A percentile compares a stretch with the other conserved stretches of the same genome.
Conservation (phyloP, 768 basidiomycete species). For the Boletus reticuloceps region DNA sequence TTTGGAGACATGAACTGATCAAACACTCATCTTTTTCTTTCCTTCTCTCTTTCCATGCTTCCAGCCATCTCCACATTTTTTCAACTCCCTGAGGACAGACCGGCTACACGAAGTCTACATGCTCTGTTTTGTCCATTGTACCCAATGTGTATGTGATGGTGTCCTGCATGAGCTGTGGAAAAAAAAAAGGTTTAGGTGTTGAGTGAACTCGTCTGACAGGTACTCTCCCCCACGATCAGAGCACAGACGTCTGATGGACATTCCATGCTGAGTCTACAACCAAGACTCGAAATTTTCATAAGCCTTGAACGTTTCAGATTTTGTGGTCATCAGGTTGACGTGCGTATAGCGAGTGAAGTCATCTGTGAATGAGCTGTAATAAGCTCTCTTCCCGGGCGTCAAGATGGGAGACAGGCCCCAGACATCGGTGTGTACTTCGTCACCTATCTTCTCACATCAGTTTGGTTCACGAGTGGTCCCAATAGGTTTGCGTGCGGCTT, state of each 20-base stretch:
- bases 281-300: not conserved
- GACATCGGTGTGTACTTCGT: not conserved
- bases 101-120: too few species aligned
- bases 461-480: not conserved
- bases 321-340: not conserved
- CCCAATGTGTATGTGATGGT: too few species aligned
- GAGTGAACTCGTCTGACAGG: not conserved
- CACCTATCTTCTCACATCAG: not conserved
- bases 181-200: too few species aligned
- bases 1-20: too few species aligned
- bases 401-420: not conserved
- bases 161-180: too few species aligned
- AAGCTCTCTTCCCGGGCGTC: not conserved
- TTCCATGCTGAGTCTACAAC: not conserved
- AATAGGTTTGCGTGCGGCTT: not conserved
- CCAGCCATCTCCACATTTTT: too few species aligned
- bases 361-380: not conserved
- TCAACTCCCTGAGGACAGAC: too few species aligned
- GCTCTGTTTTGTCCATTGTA: too few species aligned
- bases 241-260: not conserved
- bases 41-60: too few species aligned
- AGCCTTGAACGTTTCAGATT: not conserved
- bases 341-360: not conserved
- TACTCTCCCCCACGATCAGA: not conserved
- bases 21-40: too few species aligned